Evolutionary conservation across 495 filamentous ascomycete genomes (phyloP).

Genomic region (Aspergillus olivimuriae): DNA sequence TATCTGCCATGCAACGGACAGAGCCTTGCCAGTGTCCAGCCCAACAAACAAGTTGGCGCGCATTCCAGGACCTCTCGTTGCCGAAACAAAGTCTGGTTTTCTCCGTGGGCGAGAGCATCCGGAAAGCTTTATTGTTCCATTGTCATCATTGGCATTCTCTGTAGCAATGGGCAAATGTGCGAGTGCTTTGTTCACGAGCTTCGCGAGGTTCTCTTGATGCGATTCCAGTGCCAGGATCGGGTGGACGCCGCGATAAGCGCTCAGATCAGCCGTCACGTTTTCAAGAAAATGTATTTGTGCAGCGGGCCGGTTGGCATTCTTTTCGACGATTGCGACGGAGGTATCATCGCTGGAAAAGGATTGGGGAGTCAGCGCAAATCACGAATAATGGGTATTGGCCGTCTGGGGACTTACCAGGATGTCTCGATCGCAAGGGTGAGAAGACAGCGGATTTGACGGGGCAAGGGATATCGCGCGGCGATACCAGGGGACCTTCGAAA

Average conservation of each 20-base stretch:
- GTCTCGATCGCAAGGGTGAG: constrained; percentile 87
- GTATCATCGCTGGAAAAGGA: constrained; percentile 69
- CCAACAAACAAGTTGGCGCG: constrained; percentile 64
- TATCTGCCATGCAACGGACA: constrained; percentile 74
- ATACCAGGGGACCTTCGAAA: constrained; percentile 21
- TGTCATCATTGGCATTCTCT: constrained; percentile 6
- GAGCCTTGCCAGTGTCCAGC: constrained; percentile 79
- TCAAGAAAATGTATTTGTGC: constrained; percentile 69
- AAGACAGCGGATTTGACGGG: constrained; percentile 34
- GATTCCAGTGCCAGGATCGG: constrained; percentile 65
- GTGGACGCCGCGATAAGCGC: constrained; percentile 66
- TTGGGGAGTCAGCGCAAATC: constrained; percentile 8
- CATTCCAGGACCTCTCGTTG: constrained; percentile 90
- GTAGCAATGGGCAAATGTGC: constrained; percentile 38
- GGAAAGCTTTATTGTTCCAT: constrained; percentile 14
- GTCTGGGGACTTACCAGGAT: constrained; percentile 72
- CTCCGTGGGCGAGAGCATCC: constrained; percentile 25
- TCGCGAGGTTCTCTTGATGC: constrained; percentile 62
- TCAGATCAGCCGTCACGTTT: constrained; percentile 74
- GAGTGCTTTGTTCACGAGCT: constrained; percentile 60
- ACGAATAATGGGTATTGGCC: too few relatives aligned
- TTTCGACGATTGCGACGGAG: constrained; percentile 78
- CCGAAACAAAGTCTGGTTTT: constrained; percentile 74
- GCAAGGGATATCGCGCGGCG: constrained; percentile 5
- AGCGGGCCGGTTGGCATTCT: constrained; percentile 25